Evolutionary conservation across 306 rosid genomes (phyloP).

Genomic region (Pyrus betulifolia): DNA sequence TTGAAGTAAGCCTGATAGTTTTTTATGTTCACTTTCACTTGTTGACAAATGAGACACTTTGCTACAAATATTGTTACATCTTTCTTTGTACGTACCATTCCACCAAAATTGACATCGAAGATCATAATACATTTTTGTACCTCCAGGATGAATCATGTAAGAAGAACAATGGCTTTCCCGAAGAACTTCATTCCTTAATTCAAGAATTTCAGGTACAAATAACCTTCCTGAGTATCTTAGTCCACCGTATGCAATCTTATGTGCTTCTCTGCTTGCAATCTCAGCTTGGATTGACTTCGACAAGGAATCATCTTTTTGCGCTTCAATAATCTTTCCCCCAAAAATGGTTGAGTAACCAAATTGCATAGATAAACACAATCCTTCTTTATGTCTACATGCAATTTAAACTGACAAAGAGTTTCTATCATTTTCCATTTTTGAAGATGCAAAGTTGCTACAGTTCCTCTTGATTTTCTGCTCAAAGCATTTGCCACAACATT

Average conservation of each 20-base stretch:
- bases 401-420: background rate
- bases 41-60: no score
- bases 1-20: no score
- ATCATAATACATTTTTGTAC: no score
- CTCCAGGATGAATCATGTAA: no score
- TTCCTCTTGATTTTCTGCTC: background rate
- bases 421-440: background rate
- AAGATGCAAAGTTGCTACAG: background rate
- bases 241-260: background rate
- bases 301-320: background rate
- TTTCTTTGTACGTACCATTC: no score
- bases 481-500: background rate
- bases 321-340: background rate
- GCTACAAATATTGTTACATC: no score
- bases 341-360: background rate
- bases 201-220: no score
- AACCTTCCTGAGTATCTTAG: background rate
- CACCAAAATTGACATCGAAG: no score
- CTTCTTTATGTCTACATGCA: background rate
- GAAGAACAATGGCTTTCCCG: no score
- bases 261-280: background rate
- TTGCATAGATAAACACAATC: background rate
- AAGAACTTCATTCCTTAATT: no score
- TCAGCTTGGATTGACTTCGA: background rate
- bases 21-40: no score